Percentiles rank a stretch among this genome's conserved stretches.
phyloP scores from a whole-genome alignment of 257 asterid genomes.

The Leonotis leonurus region DNA sequence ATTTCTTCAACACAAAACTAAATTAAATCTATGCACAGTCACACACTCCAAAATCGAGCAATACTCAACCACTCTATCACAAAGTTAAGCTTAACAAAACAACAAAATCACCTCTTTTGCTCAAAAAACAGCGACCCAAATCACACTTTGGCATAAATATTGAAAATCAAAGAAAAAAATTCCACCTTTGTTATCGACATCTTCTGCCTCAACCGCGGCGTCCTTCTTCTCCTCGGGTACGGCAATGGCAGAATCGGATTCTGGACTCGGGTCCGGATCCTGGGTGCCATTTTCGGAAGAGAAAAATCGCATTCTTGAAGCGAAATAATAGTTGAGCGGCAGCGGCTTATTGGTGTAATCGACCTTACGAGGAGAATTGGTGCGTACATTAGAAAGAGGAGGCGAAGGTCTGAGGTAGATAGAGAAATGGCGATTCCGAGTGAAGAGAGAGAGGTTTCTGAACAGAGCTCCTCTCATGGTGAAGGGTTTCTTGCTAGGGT shows the following conservation, averaged over 20 bases:
- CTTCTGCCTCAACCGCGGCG: slow-evolving; percentile 29
- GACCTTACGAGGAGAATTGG: not conserved
- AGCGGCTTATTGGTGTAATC: slow-evolving; percentile 14
- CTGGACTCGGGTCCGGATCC: slow-evolving; percentile 19
- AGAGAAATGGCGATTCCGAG: slow-evolving; percentile 35
- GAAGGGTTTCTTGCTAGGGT: slow-evolving; percentile 27
- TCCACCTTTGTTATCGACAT: slow-evolving; percentile 57
- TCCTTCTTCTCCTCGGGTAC: slow-evolving; percentile 30
- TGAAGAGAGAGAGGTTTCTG: slow-evolving; percentile 31
- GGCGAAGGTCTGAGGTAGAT: slow-evolving; percentile 16
- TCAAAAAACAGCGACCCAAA: not conserved
- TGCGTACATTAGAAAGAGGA: not conserved
- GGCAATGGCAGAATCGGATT: slow-evolving; percentile 15
- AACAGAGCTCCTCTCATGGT: slow-evolving; percentile 58
- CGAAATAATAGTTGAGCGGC: slow-evolving; percentile 7
- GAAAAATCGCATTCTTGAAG: slow-evolving; percentile 39
- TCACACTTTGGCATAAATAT: no score
- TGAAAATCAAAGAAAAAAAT: not conserved
- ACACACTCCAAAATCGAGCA: not conserved
- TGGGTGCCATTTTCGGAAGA: slow-evolving; percentile 43
- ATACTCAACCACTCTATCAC: not conserved
- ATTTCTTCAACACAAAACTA: not conserved
- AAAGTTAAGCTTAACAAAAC: not conserved
- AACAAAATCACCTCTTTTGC: not conserved
- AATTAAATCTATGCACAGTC: not conserved